Evolutionary conservation across 1,284 basidiomycete genomes (phyloP), one percentile per base, ranked within the genome.

Genomic region (Termitomyces sp.): DNA sequence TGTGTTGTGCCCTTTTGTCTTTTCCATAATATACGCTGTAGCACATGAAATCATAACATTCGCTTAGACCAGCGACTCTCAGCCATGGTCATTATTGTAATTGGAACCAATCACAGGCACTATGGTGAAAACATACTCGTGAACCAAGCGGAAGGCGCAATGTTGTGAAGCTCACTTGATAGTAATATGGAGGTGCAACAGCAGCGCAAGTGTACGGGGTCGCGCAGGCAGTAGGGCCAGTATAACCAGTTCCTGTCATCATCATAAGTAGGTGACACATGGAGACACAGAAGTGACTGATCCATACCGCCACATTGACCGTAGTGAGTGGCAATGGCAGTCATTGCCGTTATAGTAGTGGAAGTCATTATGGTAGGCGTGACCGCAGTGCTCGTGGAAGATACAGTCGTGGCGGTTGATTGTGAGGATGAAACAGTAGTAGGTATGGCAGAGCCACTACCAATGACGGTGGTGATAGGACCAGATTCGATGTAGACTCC

Each of bases 401-500:
- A 53, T 31, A 60, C 58, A n/a, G 62, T 41, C 10, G 66, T 31
- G 7, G 17, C 47, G 7, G 62, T 56, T 7, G 65, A 59, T 13
- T 62, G 48, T 31, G 65, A 47, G 31, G 66, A 28, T 33, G 65
- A 49, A 7, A 65, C 17, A 13, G 39, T 13, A 9, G 56, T 38
- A 5, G 55, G 44, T 13, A 17, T 38, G 36, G n/a, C 36, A 3
- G 51, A 38, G 24, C 34, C n/a, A 21, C 77, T 76, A 50, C 79
- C 80, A 44, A 81, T 70, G 50, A 67, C 56, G 7, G 81, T 83
- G 34, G 78, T 84, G 61, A 83, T 80, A 2, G 79, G 72, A 1
- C 79, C 80, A 38, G 65, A 73, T 67, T 84, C 82, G 61, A 84
- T 74, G 66, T 80, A 85, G 43, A 84, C 79, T 41, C 80, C 78